Evolutionary conservation across 331 rosid species (phyloP).

Genomic region (Acacia concinna): DNA sequence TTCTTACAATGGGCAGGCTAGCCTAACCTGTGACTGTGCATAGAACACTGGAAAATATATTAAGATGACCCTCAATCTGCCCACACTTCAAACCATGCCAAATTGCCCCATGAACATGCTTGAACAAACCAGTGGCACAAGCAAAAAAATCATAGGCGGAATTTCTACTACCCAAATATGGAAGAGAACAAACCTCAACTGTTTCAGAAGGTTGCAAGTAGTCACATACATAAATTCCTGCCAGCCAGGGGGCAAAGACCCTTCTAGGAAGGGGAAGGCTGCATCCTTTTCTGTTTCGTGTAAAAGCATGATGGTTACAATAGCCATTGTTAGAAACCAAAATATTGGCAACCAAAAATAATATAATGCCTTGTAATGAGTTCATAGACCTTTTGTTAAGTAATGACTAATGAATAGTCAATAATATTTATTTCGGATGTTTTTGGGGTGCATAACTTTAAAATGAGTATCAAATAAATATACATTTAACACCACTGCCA

Average conservation of each 20-base stretch:
- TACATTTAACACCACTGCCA: background rate
- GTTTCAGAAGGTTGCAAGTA: constrained; percentile 85
- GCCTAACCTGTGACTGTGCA: background rate
- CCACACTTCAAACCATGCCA: background rate
- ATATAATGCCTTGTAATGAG: constrained; percentile 3
- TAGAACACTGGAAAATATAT: background rate
- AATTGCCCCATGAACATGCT: background rate
- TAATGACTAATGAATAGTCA: background rate
- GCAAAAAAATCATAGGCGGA: constrained; percentile 6
- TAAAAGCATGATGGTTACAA: constrained; percentile 1
- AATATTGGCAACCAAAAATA: constrained; percentile 19
- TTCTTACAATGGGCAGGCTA: background rate
- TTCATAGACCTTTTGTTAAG: background rate
- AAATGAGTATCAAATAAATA: background rate
- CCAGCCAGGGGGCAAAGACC: constrained; percentile 87
- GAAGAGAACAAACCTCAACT: constrained; percentile 59
- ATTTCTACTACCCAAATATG: background rate
- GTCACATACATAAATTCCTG: constrained; percentile 66
- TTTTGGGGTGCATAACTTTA: background rate
- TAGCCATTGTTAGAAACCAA: constrained; percentile 23
- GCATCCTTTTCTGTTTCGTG: constrained; percentile 60
- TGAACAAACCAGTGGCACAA: constrained; percentile 17
- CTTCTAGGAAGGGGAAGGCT: constrained; percentile 78
- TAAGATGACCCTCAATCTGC: background rate
- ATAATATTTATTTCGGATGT: constrained; percentile 7